phyloP scores from a whole-genome alignment of 345 rosid species.

The Passiflora organensis region DNA sequence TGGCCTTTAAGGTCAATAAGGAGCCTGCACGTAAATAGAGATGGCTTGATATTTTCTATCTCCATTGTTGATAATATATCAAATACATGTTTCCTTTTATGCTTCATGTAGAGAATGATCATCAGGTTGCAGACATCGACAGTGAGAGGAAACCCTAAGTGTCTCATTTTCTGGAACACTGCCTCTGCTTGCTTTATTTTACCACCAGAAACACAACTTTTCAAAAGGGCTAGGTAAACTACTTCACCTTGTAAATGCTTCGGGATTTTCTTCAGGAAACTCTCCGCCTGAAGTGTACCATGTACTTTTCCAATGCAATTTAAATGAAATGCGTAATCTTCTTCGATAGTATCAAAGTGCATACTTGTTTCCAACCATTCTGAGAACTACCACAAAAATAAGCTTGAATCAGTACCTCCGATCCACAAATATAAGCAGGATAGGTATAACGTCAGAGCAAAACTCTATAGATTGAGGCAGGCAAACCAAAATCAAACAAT shows the following conservation, averaged over 20 bases:
- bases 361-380: slow-evolving; percentile 14
- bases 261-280: slow-evolving; percentile 6
- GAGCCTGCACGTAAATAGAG: slow-evolving; percentile 16
- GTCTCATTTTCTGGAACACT: slow-evolving; percentile 17
- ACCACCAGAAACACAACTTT: neutral
- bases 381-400: slow-evolving; percentile 12
- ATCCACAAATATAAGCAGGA: too few relatives aligned
- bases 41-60: slow-evolving; percentile 10
- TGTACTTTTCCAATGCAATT: slow-evolving; percentile 7
- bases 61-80: slow-evolving; percentile 11
- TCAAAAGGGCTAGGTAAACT: slow-evolving; percentile 7
- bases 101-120: slow-evolving; percentile 18
- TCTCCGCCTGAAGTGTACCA: slow-evolving; percentile 14
- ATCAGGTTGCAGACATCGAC: slow-evolving; percentile 12
- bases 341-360: neutral
- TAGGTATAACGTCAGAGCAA: too few relatives aligned
- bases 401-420: neutral
- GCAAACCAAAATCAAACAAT: too few relatives aligned
- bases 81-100: slow-evolving; percentile 7
- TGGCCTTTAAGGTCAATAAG: slow-evolving; percentile 13
- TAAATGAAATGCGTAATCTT: slow-evolving; percentile 10
- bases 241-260: slow-evolving; percentile 10
- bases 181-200: slow-evolving; percentile 9
- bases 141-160: slow-evolving; percentile 6
- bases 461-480: neutral